These are phyloP conservation scores for Parsonsia alboflavescens DNA, from an alignment of 257 asterid species.

Conservation along the genomic window DNA sequence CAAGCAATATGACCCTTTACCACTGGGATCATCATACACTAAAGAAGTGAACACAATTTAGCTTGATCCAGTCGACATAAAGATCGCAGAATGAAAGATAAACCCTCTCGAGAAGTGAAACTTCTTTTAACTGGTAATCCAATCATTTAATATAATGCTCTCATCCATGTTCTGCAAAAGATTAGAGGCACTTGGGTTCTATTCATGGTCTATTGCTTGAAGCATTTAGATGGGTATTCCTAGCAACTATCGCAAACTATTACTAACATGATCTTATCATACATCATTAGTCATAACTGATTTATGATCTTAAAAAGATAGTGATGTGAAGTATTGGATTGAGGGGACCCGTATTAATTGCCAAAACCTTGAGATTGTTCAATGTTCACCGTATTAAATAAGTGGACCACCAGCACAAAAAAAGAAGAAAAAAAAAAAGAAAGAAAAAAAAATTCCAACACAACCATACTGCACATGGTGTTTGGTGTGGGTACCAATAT, in stretches of 20 bases:
- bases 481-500: too few relatives aligned
- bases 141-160: not conserved
- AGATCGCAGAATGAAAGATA: not conserved
- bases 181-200: not conserved
- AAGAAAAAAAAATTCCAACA: not conserved
- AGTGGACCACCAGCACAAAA: not conserved
- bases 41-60: not conserved
- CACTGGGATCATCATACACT: not conserved
- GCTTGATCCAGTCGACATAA: not conserved
- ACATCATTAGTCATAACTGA: not conserved
- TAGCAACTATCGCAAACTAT: not conserved
- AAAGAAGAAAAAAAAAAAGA: too few relatives aligned
- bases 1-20: not conserved
- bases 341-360: not conserved
- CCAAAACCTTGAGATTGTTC: not conserved
- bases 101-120: not conserved
- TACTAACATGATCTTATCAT: not conserved
- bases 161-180: not conserved
- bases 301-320: not conserved
- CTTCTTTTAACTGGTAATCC: not conserved
- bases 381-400: not conserved
- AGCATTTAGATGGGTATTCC: not conserved
- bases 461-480: not conserved
- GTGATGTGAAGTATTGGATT: not conserved
- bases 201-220: not conserved